Evolutionary conservation across 2,329 filamentous ascomycete species (phyloP).

Genomic region (Fusarium sororula): DNA sequence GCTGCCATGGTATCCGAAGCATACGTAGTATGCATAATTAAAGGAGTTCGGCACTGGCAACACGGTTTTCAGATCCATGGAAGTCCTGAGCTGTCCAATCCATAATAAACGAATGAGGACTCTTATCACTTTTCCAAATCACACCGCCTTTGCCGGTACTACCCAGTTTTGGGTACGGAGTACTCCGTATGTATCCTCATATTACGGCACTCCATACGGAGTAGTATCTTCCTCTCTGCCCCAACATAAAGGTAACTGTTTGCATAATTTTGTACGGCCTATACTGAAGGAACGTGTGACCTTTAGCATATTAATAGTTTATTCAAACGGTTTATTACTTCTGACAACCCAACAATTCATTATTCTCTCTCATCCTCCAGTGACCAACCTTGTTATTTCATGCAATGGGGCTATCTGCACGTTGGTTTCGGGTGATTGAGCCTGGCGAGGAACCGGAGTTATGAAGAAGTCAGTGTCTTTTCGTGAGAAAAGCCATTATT

Average conservation of each 20-base stretch:
- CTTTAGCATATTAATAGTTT: not conserved
- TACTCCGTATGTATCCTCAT: not conserved
- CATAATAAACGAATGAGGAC: not conserved
- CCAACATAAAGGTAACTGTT: not conserved
- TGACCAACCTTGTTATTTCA: not conserved
- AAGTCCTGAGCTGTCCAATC: not conserved
- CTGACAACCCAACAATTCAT: not conserved
- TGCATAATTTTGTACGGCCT: not conserved
- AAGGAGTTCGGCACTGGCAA: not conserved
- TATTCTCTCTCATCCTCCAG: not conserved
- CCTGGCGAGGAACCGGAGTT: not conserved
- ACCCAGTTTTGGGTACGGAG: not conserved
- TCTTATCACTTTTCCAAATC: constrained; percentile 15
- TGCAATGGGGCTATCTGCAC: not conserved
- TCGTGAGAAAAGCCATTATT: constrained; percentile 5
- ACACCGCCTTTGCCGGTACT: constrained; percentile 20
- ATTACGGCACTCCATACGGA: no score
- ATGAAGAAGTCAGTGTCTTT: not conserved
- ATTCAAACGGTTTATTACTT: not conserved
- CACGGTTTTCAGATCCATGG: constrained; percentile 5
- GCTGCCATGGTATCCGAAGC: not conserved
- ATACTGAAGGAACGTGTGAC: not conserved
- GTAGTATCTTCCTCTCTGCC: not conserved
- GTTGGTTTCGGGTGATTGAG: not conserved
- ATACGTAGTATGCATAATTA: not conserved